These are phyloP conservation scores for Moringa oleifera DNA, from an alignment of 345 rosid species.

Conservation along the genomic window DNA sequence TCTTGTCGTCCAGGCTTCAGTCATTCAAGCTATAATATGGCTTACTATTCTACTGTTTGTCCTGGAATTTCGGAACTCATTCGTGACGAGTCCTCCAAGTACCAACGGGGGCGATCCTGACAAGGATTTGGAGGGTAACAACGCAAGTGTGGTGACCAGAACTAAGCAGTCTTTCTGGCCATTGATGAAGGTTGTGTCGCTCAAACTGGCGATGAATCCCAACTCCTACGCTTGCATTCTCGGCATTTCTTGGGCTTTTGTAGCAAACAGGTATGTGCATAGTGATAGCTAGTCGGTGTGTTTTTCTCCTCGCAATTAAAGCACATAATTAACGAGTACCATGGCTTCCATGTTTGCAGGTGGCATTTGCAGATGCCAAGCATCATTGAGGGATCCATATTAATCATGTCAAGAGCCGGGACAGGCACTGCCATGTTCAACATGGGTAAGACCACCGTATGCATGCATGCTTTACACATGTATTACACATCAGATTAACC, in stretches of 20 bases:
- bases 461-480: not conserved
- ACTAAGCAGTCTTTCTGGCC: slow-evolving; percentile 36
- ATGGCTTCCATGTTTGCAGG: slow-evolving; percentile 25
- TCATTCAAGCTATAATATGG: slow-evolving; percentile 72
- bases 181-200: slow-evolving; percentile 47
- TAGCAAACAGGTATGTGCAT: slow-evolving; percentile 48
- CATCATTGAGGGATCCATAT: slow-evolving; percentile 64
- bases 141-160: slow-evolving; percentile 2
- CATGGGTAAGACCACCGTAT: slow-evolving; percentile 48
- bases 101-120: not conserved
- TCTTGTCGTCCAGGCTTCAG: slow-evolving; percentile 68
- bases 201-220: slow-evolving; percentile 62
- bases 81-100: not conserved
- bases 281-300: too few relatives aligned
- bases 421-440: slow-evolving; percentile 95
- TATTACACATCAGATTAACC: slow-evolving; percentile 1
- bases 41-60: slow-evolving; percentile 60
- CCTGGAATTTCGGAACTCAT: slow-evolving; percentile 54
- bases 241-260: slow-evolving; percentile 69
- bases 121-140: slow-evolving; percentile 27
- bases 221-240: slow-evolving; percentile 65
- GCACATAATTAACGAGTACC: too few relatives aligned
- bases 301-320: too few relatives aligned
- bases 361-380: slow-evolving; percentile 80
- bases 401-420: slow-evolving; percentile 85